phyloP scores from a whole-genome alignment of 164 flowering plant species.

The Berberis vulgaris region DNA sequence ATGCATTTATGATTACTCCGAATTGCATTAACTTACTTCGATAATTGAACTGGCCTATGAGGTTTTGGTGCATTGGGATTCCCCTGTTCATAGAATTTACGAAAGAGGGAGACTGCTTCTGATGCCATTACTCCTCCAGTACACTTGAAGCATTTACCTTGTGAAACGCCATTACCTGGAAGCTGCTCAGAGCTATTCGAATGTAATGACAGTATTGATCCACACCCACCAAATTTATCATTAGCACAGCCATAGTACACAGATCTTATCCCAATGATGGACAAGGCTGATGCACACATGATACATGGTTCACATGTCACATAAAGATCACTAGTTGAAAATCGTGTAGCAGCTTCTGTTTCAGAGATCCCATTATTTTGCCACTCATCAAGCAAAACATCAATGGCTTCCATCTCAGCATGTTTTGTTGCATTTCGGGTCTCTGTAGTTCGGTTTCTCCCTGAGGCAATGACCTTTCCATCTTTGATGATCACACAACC shows the following conservation, averaged over 20 bases:
- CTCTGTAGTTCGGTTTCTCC: conserved; percentile 79
- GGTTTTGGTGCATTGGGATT: conserved; percentile 88
- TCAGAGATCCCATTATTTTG: conserved; percentile 44
- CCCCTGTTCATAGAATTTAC: conserved; percentile 83
- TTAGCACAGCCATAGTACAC: conserved; percentile 89
- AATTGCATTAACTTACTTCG: neutral
- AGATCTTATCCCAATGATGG: conserved; percentile 70
- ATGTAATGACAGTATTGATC: conserved; percentile 80
- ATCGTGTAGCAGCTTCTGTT: conserved; percentile 45
- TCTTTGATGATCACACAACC: conserved; percentile 74
- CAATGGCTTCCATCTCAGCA: conserved; percentile 96
- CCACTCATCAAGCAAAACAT: conserved; percentile 65
- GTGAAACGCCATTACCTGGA: conserved; percentile 17
- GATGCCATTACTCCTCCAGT: conserved; percentile 79
- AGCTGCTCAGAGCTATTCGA: conserved; percentile 9
- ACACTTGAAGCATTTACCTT: conserved; percentile 49
- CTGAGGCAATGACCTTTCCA: conserved; percentile 62
- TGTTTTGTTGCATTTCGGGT: conserved; percentile 91
- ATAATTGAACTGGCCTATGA: conserved; percentile 38
- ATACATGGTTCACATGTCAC: conserved; percentile 99
- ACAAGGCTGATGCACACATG: conserved; percentile 90
- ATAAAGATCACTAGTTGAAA: conserved; percentile 65
- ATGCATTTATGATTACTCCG: too few relatives aligned
- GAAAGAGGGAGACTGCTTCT: conserved; percentile 68
- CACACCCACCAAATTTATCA: conserved; percentile 97